Conservation (phyloP, 2,329 filamentous ascomycete genomes). For the Monilinia aucupariae region DNA sequence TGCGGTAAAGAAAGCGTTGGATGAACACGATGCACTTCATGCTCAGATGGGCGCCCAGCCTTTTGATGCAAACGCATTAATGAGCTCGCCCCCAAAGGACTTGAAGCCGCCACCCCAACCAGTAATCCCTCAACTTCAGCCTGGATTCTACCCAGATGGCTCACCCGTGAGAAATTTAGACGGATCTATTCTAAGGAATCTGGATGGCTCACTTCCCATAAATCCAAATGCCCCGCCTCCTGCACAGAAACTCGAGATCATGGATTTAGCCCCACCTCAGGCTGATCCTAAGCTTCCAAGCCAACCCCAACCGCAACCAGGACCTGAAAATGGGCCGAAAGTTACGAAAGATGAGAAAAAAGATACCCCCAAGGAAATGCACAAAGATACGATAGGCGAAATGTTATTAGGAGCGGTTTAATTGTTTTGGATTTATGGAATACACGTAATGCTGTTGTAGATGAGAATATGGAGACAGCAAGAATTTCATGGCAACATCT, state of each 20-base stretch:
- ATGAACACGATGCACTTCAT: slow-evolving; percentile 19
- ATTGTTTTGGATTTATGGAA: neutral
- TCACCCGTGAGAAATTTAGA: slow-evolving; percentile 1
- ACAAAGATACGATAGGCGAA: neutral
- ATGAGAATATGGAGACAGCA: neutral
- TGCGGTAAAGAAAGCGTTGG: slow-evolving; percentile 24
- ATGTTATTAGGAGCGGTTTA: neutral
- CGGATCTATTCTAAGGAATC: neutral
- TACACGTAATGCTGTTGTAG: neutral
- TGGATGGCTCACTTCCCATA: slow-evolving; percentile 3
- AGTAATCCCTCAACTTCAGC: neutral
- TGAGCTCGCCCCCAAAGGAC: neutral
- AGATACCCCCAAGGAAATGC: neutral
- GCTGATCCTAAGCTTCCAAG: neutral
- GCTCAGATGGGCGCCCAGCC: slow-evolving; percentile 9
- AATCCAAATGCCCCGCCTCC: slow-evolving; percentile 2
- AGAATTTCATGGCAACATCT: neutral
- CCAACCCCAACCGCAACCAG: neutral
- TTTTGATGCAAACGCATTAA: neutral
- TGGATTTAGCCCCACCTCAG: neutral
- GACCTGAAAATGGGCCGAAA: neutral
- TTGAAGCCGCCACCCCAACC: neutral
- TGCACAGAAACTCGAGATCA: neutral
- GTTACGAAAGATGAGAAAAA: neutral
- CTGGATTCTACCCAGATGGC: slow-evolving; percentile 4